These are phyloP conservation scores for Carex littledalei DNA, from an alignment of 176 grass and related monocot genomes.

Conservation along the genomic window DNA sequence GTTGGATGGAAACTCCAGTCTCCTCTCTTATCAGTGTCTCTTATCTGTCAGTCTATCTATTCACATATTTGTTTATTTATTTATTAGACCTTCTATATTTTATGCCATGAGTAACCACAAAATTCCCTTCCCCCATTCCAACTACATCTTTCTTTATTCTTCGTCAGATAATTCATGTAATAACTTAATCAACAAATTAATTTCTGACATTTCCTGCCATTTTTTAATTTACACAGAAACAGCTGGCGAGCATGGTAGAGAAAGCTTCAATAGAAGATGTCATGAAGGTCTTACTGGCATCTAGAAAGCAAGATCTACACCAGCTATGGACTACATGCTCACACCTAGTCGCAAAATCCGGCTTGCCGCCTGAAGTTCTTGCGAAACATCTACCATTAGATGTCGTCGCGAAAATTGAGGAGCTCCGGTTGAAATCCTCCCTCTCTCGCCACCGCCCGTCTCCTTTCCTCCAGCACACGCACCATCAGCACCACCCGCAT, in stretches of 20 bases:
- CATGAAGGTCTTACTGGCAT: constrained; percentile 95
- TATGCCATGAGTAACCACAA: constrained; percentile 30
- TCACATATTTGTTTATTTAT: neutral
- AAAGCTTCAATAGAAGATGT: constrained; percentile 99
- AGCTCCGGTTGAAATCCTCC: constrained; percentile 83
- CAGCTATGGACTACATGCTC: constrained; percentile 97
- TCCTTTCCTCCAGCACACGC: constrained; percentile 25
- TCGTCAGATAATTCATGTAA: neutral
- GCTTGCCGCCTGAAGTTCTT: constrained; percentile 82
- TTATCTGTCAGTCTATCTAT: constrained; percentile 18
- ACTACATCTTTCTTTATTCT: constrained; percentile 10
- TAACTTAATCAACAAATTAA: neutral
- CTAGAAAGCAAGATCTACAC: constrained; percentile 89
- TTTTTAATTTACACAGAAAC: constrained; percentile 52
- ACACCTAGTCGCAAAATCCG: constrained; percentile 90
- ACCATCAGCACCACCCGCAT: constrained; percentile 48
- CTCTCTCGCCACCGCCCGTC: constrained; percentile 67
- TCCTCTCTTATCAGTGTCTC: constrained; percentile 22
- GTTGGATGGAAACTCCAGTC: constrained; percentile 11
- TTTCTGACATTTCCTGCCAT: neutral
- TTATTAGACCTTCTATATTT: constrained; percentile 30
- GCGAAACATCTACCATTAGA: constrained; percentile 93
- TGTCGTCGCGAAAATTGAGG: constrained; percentile 88
- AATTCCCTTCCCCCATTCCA: constrained; percentile 9
- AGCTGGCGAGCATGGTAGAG: constrained; percentile 88